These are phyloP conservation scores for Acacia crassicarpa DNA, from an alignment of 306 rosid genomes.

Conservation along the genomic window DNA sequence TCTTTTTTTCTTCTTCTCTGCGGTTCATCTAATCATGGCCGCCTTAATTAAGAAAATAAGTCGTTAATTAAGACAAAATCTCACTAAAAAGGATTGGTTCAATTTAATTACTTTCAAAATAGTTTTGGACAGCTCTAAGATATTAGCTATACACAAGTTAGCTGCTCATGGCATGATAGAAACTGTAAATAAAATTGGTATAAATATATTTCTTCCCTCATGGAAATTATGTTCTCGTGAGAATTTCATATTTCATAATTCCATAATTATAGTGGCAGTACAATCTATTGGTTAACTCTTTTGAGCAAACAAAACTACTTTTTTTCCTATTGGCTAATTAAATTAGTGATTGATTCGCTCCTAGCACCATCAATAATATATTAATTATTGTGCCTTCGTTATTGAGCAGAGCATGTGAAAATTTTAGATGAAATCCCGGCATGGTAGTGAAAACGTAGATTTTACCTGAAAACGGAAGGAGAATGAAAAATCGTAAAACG, in stretches of 20 bases:
- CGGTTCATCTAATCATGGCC: slow-evolving; percentile 20
- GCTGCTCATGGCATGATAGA: not conserved
- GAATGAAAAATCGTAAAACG: no score
- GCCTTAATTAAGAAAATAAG: slow-evolving; percentile 1
- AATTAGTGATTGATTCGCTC: not conserved
- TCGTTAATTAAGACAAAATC: not conserved
- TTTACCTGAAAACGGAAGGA: no score
- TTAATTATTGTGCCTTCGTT: not conserved
- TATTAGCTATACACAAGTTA: no score
- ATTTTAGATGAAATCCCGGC: not conserved
- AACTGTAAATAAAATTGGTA: not conserved
- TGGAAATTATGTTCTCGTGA: not conserved
- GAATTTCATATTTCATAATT: not conserved
- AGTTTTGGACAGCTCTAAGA: not conserved
- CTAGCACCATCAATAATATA: not conserved
- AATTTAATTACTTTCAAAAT: not conserved
- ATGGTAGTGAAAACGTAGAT: no score
- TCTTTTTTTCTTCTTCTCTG: slow-evolving; percentile 1
- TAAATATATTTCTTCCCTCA: not conserved
- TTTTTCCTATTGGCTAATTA: not conserved
- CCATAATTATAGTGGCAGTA: not conserved
- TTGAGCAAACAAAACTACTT: no score
- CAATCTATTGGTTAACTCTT: not conserved
- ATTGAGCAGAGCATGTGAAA: not conserved
- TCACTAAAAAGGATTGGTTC: not conserved